Evolutionary conservation across 805 yeast genomes (phyloP).

Genomic region (Hanseniaspora hatyaiensis): DNA sequence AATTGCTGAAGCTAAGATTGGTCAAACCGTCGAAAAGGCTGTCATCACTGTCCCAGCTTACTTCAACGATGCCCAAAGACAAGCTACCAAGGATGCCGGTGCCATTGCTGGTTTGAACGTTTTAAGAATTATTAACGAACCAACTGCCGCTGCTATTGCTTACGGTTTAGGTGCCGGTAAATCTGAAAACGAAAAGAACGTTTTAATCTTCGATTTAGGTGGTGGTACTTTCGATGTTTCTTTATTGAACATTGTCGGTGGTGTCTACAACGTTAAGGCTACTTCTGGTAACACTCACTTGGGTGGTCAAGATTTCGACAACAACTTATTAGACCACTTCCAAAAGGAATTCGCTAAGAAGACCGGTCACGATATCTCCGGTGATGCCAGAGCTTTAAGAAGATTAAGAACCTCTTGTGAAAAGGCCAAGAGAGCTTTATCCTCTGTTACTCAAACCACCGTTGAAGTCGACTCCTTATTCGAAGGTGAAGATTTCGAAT

Average conservation of each 20-base stretch:
- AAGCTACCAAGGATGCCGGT: constrained; percentile 76
- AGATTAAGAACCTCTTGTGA: constrained; percentile 98
- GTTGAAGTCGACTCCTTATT: constrained; percentile 91
- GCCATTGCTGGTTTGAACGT: constrained; percentile 69
- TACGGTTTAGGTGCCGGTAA: constrained; percentile 93
- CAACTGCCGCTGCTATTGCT: constrained; percentile 97
- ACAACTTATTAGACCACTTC: constrained; percentile 88
- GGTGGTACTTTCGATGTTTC: constrained; percentile 99
- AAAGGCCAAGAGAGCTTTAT: constrained; percentile 96
- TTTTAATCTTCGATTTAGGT: constrained; percentile 89
- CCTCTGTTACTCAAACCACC: constrained; percentile 90
- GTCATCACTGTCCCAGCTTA: constrained; percentile 72
- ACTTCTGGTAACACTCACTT: constrained; percentile 99
- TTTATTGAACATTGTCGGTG: constrained; percentile 82
- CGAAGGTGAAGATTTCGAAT: constrained; percentile 91
- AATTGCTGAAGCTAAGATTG: constrained; percentile 67
- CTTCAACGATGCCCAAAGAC: constrained; percentile 71
- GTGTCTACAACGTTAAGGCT: constrained; percentile 93
- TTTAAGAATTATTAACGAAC: constrained; percentile 66
- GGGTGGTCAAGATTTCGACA: constrained; percentile 99
- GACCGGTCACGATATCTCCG: constrained; percentile 80
- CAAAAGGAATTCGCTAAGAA: constrained; percentile 90
- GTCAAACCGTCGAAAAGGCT: constrained; percentile 59
- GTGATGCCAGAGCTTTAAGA: constrained; percentile 90
- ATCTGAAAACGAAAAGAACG: constrained; percentile 71